phyloP scores from a whole-genome alignment of 1,284 basidiomycete genomes.

The Salmacisia buchloeana region DNA sequence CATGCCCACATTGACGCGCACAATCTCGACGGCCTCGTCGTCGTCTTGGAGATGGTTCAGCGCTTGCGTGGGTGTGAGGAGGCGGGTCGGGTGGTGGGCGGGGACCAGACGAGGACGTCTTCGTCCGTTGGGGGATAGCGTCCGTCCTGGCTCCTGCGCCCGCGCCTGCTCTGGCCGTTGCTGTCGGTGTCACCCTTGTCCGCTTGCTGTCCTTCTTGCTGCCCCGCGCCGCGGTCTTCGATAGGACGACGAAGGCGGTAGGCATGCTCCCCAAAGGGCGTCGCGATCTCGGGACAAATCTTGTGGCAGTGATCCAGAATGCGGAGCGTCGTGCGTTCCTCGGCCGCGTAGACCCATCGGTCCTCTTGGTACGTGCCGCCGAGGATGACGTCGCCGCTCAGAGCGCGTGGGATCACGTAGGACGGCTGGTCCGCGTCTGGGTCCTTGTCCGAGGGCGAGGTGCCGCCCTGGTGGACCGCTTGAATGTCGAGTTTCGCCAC shows the following conservation, averaged over 20 bases:
- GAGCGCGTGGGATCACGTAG: slow-evolving; percentile 60
- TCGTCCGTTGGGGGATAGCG: neutral
- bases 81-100: neutral
- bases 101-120: neutral
- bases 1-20: slow-evolving; percentile 32
- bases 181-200: too few relatives aligned
- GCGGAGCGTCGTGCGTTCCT: neutral
- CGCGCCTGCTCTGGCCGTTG: neutral
- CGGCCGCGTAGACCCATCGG: neutral
- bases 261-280: neutral
- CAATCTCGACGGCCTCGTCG: slow-evolving; percentile 15
- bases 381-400: slow-evolving; percentile 56
- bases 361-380: slow-evolving; percentile 59
- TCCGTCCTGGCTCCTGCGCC: neutral
- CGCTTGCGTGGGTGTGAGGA: neutral
- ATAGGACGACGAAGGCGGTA: neutral
- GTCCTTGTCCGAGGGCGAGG: slow-evolving; percentile 19
- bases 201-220: too few relatives aligned
- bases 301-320: neutral
- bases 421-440: slow-evolving; percentile 26
- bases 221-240: too few relatives aligned
- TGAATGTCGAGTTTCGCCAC: slow-evolving; percentile 21
- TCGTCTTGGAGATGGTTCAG: neutral
- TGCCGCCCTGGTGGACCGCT: slow-evolving; percentile 9
- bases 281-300: slow-evolving; percentile 6